These are phyloP conservation scores for Pleurotus platypus DNA, from an alignment of 768 basidiomycete species.

Conservation along the genomic window DNA sequence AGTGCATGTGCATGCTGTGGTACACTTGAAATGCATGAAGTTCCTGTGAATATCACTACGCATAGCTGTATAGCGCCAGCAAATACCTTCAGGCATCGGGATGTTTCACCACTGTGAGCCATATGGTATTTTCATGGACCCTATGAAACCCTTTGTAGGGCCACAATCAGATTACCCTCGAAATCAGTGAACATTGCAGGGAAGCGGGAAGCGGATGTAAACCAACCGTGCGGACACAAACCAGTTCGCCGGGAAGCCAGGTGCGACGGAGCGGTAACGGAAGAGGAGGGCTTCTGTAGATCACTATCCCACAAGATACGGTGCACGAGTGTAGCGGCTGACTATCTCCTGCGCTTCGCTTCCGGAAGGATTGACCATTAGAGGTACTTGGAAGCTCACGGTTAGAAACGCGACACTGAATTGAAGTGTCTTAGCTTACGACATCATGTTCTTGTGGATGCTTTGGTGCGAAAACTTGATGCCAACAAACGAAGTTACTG, in stretches of 20 bases:
- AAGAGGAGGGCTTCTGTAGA: conserved; percentile 1
- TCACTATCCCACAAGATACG: background rate
- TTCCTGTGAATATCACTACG: background rate
- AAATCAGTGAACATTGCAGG: background rate
- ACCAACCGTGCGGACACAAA: background rate
- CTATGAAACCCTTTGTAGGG: background rate
- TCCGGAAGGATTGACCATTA: background rate
- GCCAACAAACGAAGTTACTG: background rate
- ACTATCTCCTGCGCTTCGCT: background rate
- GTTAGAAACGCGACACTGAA: background rate
- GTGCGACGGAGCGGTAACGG: background rate
- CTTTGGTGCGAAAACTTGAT: too few relatives aligned
- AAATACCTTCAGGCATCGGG: background rate
- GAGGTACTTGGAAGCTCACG: background rate
- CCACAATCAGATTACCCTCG: conserved; percentile 5
- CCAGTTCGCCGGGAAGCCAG: background rate
- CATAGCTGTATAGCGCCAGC: background rate
- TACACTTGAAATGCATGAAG: background rate
- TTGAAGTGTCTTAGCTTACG: background rate
- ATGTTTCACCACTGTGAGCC: background rate
- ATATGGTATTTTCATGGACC: conserved; percentile 6
- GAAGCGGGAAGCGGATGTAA: background rate
- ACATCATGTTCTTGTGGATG: background rate
- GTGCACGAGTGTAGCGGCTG: background rate
- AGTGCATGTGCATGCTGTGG: background rate